Evolutionary conservation across 2,329 filamentous ascomycete genomes (phyloP).

Genomic region (Neophaeococcomyces mojaviensis): DNA sequence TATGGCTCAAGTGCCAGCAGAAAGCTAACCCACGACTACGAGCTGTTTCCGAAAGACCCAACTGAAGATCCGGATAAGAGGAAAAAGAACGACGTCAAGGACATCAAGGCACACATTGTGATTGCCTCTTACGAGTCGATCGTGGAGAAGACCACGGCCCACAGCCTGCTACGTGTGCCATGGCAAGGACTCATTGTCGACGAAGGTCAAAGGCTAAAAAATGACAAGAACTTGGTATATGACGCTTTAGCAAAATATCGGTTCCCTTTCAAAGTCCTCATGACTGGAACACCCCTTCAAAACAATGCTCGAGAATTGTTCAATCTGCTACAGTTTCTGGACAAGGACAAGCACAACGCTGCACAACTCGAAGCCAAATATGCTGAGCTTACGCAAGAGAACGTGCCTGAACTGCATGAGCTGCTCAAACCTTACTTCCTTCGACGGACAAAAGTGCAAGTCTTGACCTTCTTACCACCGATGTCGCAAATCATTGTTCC

Average conservation of each 20-base stretch:
- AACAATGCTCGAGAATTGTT: slow-evolving; percentile 90
- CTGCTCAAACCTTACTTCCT: slow-evolving; percentile 68
- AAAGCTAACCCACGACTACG: slow-evolving; percentile 69
- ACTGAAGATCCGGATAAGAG: slow-evolving; percentile 29
- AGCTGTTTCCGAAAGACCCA: slow-evolving; percentile 64
- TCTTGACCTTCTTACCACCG: slow-evolving; percentile 82
- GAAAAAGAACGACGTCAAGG: slow-evolving; percentile 32
- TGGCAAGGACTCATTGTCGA: slow-evolving; percentile 91
- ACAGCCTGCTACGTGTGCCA: slow-evolving; percentile 60
- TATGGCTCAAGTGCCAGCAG: slow-evolving; percentile 72
- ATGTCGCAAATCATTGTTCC: slow-evolving; percentile 94
- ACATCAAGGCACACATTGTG: slow-evolving; percentile 81
- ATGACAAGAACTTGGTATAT: slow-evolving; percentile 79
- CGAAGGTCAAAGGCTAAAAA: slow-evolving; percentile 92
- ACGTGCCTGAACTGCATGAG: slow-evolving; percentile 70
- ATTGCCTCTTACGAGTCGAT: slow-evolving; percentile 93
- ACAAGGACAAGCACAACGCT: slow-evolving; percentile 59
- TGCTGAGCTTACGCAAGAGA: slow-evolving; percentile 70
- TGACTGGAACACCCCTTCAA: slow-evolving; percentile 76
- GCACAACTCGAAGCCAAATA: slow-evolving; percentile 68
- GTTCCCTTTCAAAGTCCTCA: slow-evolving; percentile 73
- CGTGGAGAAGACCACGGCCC: slow-evolving; percentile 60
- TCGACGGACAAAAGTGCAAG: slow-evolving; percentile 78
- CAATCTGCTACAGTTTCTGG: slow-evolving; percentile 92
- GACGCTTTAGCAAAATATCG: slow-evolving; percentile 63